Evolutionary conservation across 345 rosid species (phyloP), one percentile per base, ranked within the genome.

Genomic region (Ricinus communis): DNA sequence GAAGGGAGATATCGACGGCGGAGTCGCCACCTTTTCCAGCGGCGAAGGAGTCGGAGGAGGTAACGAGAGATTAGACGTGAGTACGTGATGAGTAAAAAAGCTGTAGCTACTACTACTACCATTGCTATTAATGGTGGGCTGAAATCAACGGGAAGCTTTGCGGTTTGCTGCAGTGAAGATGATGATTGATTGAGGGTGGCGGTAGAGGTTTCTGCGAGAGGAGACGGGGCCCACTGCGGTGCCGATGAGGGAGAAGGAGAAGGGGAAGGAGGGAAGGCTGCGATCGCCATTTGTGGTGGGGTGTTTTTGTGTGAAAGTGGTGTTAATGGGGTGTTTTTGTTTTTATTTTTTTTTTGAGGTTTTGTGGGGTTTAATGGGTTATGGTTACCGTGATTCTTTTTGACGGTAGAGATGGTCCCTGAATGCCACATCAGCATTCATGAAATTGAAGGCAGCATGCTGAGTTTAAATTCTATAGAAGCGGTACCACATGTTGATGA

Each of bases 81-180:
- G 85, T 88, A 90, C 8, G 94, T 87, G 11, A 94, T 90, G 18
- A 87, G 64, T 1, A 91, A 76, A 58, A 94, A 86, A 21, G 97
- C 93, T 9, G 96, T 82, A 12, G 95, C 96, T 14, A 91, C 86
- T 24, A 87, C 90, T 1, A 86, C 95, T 9, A 94, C 90, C 97
- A 94, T 91, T 58, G 91, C 98, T 73, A 94, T 94, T 80, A 94
- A 66, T 8, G 95, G 89, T n/a, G 98, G 96, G 71, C 90, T 94
- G 85, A 91, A 90, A 71, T 89, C 84, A 18, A 94, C 65, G 7
- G 97, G 85, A 18, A 82, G 76, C 66, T 76, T 85, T 8, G 88
- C 74, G 28, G 43, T 43, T 12, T 68, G 15, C 6, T 81, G 66
- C n/a, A 66, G 52, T 0, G 83, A 53, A 40, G 52, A 13, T 13